Base-by-base conservation (phyloP, 176 grass and related monocot species). In the Avena insularis region DNA sequence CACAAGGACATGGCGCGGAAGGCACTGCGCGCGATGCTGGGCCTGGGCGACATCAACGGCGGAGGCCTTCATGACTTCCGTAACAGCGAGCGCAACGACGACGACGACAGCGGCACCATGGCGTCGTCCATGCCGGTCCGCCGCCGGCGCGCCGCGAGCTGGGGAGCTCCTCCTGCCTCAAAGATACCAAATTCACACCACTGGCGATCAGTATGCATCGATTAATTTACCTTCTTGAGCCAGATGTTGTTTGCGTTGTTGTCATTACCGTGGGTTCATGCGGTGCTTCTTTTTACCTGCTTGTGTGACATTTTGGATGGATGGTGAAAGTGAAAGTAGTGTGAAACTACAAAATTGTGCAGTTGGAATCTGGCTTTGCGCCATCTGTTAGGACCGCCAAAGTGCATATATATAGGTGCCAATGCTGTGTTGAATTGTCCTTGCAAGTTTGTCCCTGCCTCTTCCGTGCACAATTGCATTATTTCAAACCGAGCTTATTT, bases 1-100 rank as follows among this genome's bases (percentile, higher is more conserved):
- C 78, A 87, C 68, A 87, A 70, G 86, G 88, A 93, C 59, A 93
- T 98, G 93, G 93, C 92, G 56, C 81, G 66, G 79, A 87, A 86
- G 88, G 73, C 83, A 8, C 78, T 98, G 62, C 84, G 90, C 36
- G 63, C 81, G 0, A 80, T 98, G 21, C 69, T 70, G 5, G 90
- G 86, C 33, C 53, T 77, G 2, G 17, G 20, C 66, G 77, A 71
- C 57, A 58, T 33, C 35, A 40, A 53, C 65, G 73, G 73, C 47
- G 68, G 54, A n/a, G 78, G 67, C 25, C 27, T 60, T 11, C 47
- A 63, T 2, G 83, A 23, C 1, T 82, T 17, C 86, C 58, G 71
- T 49, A 77, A 66, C 77, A 62, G 35, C 47, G 75, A 84, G 23
- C 43, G 57, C 31, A 76, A 76, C 25, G 73, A 91, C 16, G 73